These are phyloP conservation scores for Nothophytophthora sp. DNA, from an alignment of 352 stramenopile genomes.

Conservation along the genomic window DNA sequence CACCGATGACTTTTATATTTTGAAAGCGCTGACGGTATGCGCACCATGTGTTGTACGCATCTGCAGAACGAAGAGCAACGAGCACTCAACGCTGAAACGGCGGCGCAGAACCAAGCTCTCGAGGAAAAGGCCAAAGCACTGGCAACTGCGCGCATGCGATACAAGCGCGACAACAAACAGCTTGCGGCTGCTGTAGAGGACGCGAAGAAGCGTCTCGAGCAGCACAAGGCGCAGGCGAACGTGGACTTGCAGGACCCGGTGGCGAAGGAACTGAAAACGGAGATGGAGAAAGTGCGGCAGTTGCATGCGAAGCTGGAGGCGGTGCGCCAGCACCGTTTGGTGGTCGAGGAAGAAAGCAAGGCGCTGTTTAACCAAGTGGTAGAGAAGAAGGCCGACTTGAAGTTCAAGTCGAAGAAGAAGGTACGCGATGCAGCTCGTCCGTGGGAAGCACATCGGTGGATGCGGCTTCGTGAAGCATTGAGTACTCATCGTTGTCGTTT, in stretches of 20 bases:
- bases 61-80: conserved; percentile 87
- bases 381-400: conserved; percentile 88
- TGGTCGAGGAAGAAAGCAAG: conserved; percentile 89
- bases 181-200: conserved; percentile 75
- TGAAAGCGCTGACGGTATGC: too few species aligned
- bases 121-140: conserved; percentile 89
- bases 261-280: conserved; percentile 78
- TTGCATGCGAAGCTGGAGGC: conserved; percentile 85
- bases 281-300: conserved; percentile 87
- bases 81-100: conserved; percentile 82
- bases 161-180: conserved; percentile 89
- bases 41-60: conserved; percentile 10
- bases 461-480: not conserved
- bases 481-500: not conserved
- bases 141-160: conserved; percentile 85
- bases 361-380: conserved; percentile 89
- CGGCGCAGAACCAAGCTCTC: conserved; percentile 79
- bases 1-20: not conserved
- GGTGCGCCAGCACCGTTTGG: conserved; percentile 83
- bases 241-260: conserved; percentile 74
- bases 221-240: conserved; percentile 80
- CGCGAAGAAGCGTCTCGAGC: conserved; percentile 79
- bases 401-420: conserved; percentile 91
- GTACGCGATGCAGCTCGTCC: conserved; percentile 16
- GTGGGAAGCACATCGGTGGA: not conserved